phyloP scores from a whole-genome alignment of 345 rosid species.

The Lepidium aucheri region DNA sequence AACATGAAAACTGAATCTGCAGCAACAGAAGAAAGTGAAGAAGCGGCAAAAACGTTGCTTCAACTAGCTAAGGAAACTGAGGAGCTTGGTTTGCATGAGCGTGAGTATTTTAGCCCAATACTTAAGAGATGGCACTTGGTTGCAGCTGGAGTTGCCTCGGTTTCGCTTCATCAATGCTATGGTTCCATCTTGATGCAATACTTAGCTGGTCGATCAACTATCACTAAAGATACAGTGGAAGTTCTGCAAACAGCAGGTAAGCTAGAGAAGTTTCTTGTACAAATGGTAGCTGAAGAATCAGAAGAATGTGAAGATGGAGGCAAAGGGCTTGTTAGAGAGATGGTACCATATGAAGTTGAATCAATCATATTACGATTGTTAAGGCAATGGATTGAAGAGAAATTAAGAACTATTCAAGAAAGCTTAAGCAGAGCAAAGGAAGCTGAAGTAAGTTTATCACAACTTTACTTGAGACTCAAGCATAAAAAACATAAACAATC shows the following conservation, averaged over 20 bases:
- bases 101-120: conserved; percentile 60
- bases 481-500: neutral
- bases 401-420: conserved; percentile 37
- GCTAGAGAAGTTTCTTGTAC: conserved; percentile 71
- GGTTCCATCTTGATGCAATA: conserved; percentile 63
- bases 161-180: conserved; percentile 63
- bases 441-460: conserved; percentile 48
- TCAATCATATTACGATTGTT: conserved; percentile 38
- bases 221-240: conserved; percentile 43
- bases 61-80: conserved; percentile 62
- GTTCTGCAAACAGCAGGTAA: conserved; percentile 65
- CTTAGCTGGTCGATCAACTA: conserved; percentile 35
- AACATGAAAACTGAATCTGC: conserved; percentile 27
- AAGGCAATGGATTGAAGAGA: conserved; percentile 57
- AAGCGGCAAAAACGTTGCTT: conserved; percentile 46
- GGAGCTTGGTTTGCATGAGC: conserved; percentile 63
- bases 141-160: conserved; percentile 61
- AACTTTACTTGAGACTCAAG: neutral
- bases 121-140: conserved; percentile 58
- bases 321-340: conserved; percentile 61
- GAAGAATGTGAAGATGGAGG: conserved; percentile 91
- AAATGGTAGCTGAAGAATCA: conserved; percentile 79
- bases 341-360: conserved; percentile 78
- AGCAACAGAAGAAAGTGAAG: conserved; percentile 38
- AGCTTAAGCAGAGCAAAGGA: conserved; percentile 52